Percentiles rank a stretch among this genome's conserved stretches.
These are phyloP conservation scores for Coelastrella sp. DNA, from an alignment of 139 green algal genomes.

Conservation along the genomic window DNA sequence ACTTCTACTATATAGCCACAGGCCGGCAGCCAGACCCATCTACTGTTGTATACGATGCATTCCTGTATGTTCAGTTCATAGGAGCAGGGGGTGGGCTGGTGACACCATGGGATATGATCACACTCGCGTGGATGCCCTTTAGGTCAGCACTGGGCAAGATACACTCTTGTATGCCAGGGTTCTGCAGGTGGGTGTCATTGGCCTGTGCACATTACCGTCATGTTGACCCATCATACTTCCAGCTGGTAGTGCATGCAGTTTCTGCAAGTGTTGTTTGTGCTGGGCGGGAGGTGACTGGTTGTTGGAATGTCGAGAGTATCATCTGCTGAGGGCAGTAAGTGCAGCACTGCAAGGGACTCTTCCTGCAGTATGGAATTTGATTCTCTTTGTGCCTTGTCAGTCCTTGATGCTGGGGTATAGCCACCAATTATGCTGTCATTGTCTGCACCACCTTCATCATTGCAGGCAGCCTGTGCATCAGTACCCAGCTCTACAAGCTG, in stretches of 20 bases:
- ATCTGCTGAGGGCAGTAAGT: too few species aligned
- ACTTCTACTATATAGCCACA: constrained; percentile 48
- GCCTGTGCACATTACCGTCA: neutral
- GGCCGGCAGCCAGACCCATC: constrained; percentile 46
- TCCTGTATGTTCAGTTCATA: constrained; percentile 49
- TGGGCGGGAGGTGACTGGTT: neutral
- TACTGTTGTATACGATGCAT: constrained; percentile 48
- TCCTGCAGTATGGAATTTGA: too few species aligned
- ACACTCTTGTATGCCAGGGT: constrained; percentile 51
- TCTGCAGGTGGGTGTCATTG: constrained; percentile 47
- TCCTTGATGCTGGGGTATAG: neutral
- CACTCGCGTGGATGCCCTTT: constrained; percentile 44
- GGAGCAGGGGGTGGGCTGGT: neutral
- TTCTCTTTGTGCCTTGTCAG: neutral
- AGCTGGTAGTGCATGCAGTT: neutral
- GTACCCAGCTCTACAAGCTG: neutral
- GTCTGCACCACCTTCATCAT: too few species aligned
- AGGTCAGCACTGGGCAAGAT: constrained; percentile 38
- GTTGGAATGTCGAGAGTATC: neutral
- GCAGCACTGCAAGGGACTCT: too few species aligned
- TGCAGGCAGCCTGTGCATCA: constrained; percentile 22
- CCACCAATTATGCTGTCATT: neutral
- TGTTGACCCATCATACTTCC: neutral
- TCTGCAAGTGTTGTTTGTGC: neutral
- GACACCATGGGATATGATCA: constrained; percentile 50